Base-by-base conservation (phyloP, 169 alveolate species). In the Plasmodium gaboni region DNA sequence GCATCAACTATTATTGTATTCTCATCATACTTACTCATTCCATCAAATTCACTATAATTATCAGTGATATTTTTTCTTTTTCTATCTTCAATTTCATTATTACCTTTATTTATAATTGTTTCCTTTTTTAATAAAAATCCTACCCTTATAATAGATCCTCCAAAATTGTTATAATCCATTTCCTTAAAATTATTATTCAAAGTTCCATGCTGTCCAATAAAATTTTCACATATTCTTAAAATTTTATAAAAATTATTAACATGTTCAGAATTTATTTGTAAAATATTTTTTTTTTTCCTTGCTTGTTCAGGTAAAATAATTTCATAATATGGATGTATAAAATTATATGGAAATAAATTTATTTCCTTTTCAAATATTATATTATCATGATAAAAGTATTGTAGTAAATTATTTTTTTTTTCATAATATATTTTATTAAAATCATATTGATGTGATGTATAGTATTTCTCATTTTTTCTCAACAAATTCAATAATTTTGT, bases 351-450 rank as follows among this genome's bases (percentile, higher is more conserved):
- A 38, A 38, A 38, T 5, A 38, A 38, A 38, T 38, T 38, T 9
- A 38, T 38, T 38, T 38, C 10, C 46, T 38, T 38, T 38, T 38
- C 46, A 38, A 6, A 38, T 38, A 38, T 38, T 5, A 38, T 38
- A 6, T 38, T 38, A 38, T 38, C 46, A 38, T 38, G 7, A 38
- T 38, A 38, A 38, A 9, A 38, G 7, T 38, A 38, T 38, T 38
- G 10, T 38, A 38, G 9, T 28, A 67, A 26, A 83, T 68, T 68
- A 57, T 83, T 68, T 61, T 68, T 78, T 9, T 78, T 78, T 10
- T 83, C 85, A 48, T 68, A 83, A 26, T 38, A 38, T 38, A 83
- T 68, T 32, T 19, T 83, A 61, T 68, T 68, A 83, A 83, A 83
- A 50, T 61, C 55, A n/a, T 38, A 48, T 10, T 83, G 50, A 46